Percentiles rank a stretch among this genome's conserved stretches.
These are phyloP conservation scores for Sordariomycetes sp. DNA, from an alignment of 2,329 filamentous ascomycete species.

Conservation along the genomic window DNA sequence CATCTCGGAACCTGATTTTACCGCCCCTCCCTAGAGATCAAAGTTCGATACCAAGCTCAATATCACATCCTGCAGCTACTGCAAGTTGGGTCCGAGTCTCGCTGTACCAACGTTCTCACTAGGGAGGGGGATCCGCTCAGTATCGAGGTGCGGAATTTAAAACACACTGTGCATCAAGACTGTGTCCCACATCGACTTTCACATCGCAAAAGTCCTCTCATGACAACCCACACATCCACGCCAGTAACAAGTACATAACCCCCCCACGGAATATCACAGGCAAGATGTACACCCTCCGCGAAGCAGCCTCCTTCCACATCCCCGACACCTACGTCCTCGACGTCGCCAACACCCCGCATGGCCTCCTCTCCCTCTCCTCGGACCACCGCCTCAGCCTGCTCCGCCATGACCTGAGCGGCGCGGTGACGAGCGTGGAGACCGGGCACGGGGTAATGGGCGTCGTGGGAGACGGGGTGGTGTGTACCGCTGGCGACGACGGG, in stretches of 20 bases:
- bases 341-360: slow-evolving; percentile 33
- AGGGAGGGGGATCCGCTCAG: no score
- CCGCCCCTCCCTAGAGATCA: no score
- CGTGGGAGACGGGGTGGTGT: slow-evolving; percentile 34
- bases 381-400: slow-evolving; percentile 58
- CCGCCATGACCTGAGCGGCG: slow-evolving; percentile 40
- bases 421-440: slow-evolving; percentile 33
- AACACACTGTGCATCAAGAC: no score
- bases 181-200: no score
- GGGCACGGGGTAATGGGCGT: slow-evolving; percentile 32
- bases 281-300: not conserved
- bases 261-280: not conserved
- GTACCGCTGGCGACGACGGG: slow-evolving; percentile 61
- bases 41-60: no score
- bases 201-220: no score
- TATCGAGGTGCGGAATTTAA: no score
- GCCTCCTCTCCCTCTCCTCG: slow-evolving; percentile 52
- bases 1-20: no score
- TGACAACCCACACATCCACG: no score
- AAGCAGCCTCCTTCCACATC: slow-evolving; percentile 9
- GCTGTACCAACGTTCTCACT: no score
- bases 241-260: not conserved
- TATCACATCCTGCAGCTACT: no score
- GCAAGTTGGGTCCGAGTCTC: no score
- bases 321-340: slow-evolving; percentile 43